Conservation (phyloP, 352 stramenopile species). For the Blastocystis sp. region DNA sequence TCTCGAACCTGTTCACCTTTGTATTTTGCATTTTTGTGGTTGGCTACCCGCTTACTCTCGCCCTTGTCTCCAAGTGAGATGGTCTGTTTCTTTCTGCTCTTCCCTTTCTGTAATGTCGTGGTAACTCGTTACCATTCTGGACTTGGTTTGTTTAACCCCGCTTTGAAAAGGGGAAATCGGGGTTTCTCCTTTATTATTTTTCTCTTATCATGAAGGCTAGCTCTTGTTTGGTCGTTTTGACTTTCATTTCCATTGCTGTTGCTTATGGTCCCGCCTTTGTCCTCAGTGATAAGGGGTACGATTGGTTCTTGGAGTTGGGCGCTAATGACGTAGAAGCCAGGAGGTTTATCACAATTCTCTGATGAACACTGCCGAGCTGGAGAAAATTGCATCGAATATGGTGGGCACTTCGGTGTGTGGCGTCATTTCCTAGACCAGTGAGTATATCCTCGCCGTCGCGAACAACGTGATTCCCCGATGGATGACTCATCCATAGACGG, state of each 20-base stretch:
- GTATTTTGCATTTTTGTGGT: conserved; percentile 29
- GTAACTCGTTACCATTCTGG: too few species aligned
- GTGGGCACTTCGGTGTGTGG: neutral
- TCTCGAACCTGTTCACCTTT: conserved; percentile 17
- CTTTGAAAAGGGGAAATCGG: conserved; percentile 43
- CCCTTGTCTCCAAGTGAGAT: neutral
- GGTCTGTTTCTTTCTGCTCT: neutral
- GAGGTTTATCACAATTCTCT: conserved; percentile 48
- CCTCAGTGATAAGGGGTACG: neutral
- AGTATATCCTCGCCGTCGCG: neutral
- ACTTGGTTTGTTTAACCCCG: conserved; percentile 33
- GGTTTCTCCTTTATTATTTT: conserved; percentile 60
- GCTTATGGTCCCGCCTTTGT: conserved; percentile 35
- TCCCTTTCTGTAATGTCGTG: neutral
- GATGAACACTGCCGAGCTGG: neutral
- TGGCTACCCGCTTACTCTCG: conserved; percentile 11
- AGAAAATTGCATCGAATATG: neutral
- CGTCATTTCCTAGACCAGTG: conserved; percentile 17
- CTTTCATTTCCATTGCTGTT: conserved; percentile 38
- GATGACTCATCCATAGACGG: neutral
- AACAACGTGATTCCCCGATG: neutral
- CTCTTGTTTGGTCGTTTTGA: conserved; percentile 31
- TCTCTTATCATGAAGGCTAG: conserved; percentile 53
- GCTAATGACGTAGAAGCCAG: neutral
- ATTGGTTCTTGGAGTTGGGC: neutral